phyloP scores from a whole-genome alignment of 2,329 filamentous ascomycete species.

The Penicillium sp. region DNA sequence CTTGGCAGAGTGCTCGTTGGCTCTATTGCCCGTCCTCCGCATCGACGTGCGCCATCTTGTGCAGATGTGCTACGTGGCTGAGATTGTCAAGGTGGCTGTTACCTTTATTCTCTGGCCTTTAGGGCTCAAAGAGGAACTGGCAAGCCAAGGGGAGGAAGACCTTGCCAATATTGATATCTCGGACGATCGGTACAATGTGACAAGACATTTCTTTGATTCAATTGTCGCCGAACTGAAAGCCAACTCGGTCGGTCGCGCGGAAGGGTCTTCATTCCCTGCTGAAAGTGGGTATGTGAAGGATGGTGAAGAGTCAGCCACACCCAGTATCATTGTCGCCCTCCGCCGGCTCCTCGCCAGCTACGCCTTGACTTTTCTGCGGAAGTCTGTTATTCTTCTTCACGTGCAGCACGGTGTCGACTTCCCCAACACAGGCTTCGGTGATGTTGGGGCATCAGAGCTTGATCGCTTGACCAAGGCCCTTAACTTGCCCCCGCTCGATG shows the following conservation, averaged over 20 bases:
- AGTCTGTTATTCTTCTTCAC: conserved; percentile 75
- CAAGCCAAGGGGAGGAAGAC: conserved; percentile 25
- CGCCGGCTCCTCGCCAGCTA: conserved; percentile 62
- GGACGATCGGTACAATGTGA: conserved; percentile 24
- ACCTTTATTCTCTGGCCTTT: conserved; percentile 44
- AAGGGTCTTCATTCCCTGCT: conserved; percentile 31
- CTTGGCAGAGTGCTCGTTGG: conserved; percentile 70
- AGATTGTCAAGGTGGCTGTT: conserved; percentile 75
- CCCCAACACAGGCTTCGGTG: conserved; percentile 59
- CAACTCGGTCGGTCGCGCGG: conserved; percentile 31
- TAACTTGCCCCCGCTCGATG: conserved; percentile 69
- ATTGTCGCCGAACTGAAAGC: conserved; percentile 33
- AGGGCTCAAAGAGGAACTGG: conserved; percentile 31
- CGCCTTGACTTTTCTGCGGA: conserved; percentile 82
- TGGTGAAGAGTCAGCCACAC: conserved; percentile 31
- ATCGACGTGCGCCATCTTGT: conserved; percentile 74
- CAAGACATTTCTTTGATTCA: conserved; percentile 35
- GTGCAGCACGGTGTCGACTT: conserved; percentile 87
- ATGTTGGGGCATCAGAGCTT: conserved; percentile 67
- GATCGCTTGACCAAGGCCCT: conserved; percentile 72
- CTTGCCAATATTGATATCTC: conserved; percentile 23
- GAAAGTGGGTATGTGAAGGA: conserved; percentile 36
- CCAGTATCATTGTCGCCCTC: conserved; percentile 28
- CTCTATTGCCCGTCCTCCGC: conserved; percentile 59
- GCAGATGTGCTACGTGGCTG: conserved; percentile 80